Evolutionary conservation across 306 rosid species (phyloP).

Genomic region (Medicago ruthenica): DNA sequence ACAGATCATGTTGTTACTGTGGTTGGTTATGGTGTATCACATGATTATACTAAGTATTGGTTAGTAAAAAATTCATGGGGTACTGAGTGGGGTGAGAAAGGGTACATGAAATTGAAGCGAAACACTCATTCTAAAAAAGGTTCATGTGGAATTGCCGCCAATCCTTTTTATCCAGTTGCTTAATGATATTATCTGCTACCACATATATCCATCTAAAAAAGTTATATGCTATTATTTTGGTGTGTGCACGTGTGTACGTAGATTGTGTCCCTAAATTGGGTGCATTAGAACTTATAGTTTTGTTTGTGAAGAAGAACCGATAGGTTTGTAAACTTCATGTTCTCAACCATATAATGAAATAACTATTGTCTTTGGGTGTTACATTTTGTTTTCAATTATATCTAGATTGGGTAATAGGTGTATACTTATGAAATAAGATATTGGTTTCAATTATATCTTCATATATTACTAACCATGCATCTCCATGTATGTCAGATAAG

Average conservation of each 20-base stretch:
- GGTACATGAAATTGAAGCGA: constrained; percentile 45
- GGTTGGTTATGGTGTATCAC: constrained; percentile 18
- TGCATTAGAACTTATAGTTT: background rate
- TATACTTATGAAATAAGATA: too few species aligned
- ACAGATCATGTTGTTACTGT: background rate
- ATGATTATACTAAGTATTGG: constrained; percentile 37
- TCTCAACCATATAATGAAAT: too few species aligned
- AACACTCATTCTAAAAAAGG: constrained; percentile 6
- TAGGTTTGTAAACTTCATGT: too few species aligned
- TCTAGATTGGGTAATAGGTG: too few species aligned
- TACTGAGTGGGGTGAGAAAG: constrained; percentile 50
- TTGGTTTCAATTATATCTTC: too few species aligned
- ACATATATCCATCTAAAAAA: background rate
- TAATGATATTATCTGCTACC: background rate
- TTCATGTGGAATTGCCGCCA: constrained; percentile 30
- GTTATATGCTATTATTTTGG: background rate
- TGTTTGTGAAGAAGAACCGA: too few species aligned
- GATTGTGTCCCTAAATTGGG: background rate
- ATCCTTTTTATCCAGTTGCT: constrained; percentile 34
- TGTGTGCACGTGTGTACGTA: background rate
- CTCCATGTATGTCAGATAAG: too few species aligned
- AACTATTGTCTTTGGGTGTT: too few species aligned
- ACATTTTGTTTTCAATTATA: too few species aligned
- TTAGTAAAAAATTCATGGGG: constrained; percentile 50
- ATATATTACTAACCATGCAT: too few species aligned